These are phyloP conservation scores for Colletotrichum sp. DNA, from an alignment of 2,329 filamentous ascomycete species.

Conservation along the genomic window DNA sequence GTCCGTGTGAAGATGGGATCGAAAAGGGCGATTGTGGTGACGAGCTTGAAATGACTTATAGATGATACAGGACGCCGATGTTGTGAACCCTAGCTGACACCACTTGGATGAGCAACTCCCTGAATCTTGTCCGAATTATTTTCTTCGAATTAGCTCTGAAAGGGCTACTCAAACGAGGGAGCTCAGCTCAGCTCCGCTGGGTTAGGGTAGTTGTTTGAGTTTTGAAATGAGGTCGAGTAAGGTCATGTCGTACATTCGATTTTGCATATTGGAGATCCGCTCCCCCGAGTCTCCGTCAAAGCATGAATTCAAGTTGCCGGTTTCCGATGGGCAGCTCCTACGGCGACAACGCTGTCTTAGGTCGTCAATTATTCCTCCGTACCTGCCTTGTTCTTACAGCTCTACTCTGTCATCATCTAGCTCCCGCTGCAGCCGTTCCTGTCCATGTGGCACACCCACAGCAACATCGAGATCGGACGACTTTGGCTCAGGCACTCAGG, in stretches of 20 bases:
- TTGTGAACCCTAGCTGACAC: neutral
- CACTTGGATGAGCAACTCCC: neutral
- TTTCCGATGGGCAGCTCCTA: neutral
- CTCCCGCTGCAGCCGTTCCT: slow-evolving; percentile 9
- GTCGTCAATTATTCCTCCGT: neutral
- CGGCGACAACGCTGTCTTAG: neutral
- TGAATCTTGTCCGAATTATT: neutral
- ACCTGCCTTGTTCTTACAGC: neutral
- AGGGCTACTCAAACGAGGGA: neutral
- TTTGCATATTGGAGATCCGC: neutral
- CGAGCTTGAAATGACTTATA: neutral
- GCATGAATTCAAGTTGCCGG: neutral
- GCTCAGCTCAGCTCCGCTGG: neutral
- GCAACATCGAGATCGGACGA: neutral
- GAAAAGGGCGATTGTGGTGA: neutral
- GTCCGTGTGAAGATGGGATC: neutral
- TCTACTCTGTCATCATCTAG: neutral
- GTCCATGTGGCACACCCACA: slow-evolving; percentile 25
- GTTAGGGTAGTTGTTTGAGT: neutral
- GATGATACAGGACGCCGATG: neutral
- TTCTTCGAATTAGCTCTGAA: neutral
- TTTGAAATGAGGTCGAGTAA: neutral
- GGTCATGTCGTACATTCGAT: neutral
- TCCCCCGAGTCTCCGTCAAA: neutral
- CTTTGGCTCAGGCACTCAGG: neutral